Evolutionary conservation across 2,329 filamentous ascomycete genomes (phyloP), one percentile per base, ranked within the genome.

Genomic region (Trichoderma simmonsii): DNA sequence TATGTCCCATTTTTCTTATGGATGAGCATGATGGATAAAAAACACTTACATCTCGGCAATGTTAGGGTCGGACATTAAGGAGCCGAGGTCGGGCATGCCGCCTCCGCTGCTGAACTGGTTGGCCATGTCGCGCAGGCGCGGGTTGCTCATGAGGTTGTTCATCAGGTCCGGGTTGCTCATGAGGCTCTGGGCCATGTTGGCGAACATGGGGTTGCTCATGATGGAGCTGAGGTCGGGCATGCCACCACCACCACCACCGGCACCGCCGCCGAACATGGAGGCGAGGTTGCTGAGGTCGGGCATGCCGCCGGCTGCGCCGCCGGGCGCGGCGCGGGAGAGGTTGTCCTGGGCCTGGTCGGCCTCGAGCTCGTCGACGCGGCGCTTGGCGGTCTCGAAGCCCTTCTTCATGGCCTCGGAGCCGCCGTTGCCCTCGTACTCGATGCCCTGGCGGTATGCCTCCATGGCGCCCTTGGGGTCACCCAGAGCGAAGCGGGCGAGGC

Each of bases 151-250:
- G 72, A 99, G 83, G 81, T 94, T 96, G 80, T 86, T 88, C 90
- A 98, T 92, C 86, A 95, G 90, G 11, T 97, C 93, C 0, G 96
- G 96, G 84, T 99, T 98, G 84, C 90, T 93, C 96, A 98, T 98
- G 70, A 99, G 83, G 82, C 93, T 97, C 86, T 98, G 94, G 5
- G 96, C 96, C 94, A 98, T 98, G 84, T 89, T 93, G 65, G 94
- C 90, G 84, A 99, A 97, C 96, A 98, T 98, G 71, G 96, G 96
- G 85, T 98, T 99, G 86, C 86, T 94, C 94, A 98, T 97, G 81
- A 99, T 91, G 74, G 89, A 89, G 75, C 89, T 84, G 28, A 99
- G 86, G 81, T 98, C 95, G 14, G 95, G 94, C 92, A 97, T 96
- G 70, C 93, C 93, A 66, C 92, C 92, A 8, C 85, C 90, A 24